Evolutionary conservation across 345 rosid species (phyloP), one percentile per base, ranked within the genome.

Genomic region (Triadica sebifera): DNA sequence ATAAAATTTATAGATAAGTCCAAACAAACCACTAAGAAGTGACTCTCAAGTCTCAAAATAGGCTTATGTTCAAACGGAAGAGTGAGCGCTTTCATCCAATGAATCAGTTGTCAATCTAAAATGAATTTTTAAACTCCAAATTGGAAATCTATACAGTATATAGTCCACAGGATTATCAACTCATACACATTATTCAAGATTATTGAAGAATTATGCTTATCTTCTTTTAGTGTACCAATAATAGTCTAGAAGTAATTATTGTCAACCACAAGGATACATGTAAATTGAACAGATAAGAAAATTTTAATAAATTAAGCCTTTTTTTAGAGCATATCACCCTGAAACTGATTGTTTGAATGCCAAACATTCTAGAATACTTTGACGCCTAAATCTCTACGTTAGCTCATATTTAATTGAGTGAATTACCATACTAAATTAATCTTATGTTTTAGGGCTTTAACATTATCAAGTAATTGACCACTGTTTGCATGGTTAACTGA

Each of bases 11-110:
- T 22, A 24, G 45, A 70, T 20, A 57, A 38, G 4, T 50, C 11
- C 8, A 62, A 62, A 72, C 49, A 72, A 38, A 34, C 51, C 69
- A 73, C 52, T 51, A 0, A 25, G 46, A 56, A 50, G 9, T 73
- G 19, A 41, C 60, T 12, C 25, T 63, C 7, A 16, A 29, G n/a
- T 25, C 63, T 19, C 47, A 49, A 16, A 24, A 72, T 20, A 46
- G 51, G 0, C 47, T 46, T 66, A 22, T 38, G 47, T 12, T 0
- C 2, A 66, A 45, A 66, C 15, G 43, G 22, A n/a, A 51, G 71
- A 50, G 10, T 15, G 11, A 22, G 53, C 4, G 55, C 13, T 22
- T 25, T 46, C 53, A n/a, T 66, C n/a, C 17, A 45, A 22, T 46
- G 53, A 22, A 66, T 24, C 51, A 65, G 7, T 15, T 11, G 56